Percentiles rank a stretch among this genome's conserved stretches.
These are phyloP conservation scores for Ceratopteris richardii DNA, from an alignment of 75 land plant species.

Conservation along the genomic window DNA sequence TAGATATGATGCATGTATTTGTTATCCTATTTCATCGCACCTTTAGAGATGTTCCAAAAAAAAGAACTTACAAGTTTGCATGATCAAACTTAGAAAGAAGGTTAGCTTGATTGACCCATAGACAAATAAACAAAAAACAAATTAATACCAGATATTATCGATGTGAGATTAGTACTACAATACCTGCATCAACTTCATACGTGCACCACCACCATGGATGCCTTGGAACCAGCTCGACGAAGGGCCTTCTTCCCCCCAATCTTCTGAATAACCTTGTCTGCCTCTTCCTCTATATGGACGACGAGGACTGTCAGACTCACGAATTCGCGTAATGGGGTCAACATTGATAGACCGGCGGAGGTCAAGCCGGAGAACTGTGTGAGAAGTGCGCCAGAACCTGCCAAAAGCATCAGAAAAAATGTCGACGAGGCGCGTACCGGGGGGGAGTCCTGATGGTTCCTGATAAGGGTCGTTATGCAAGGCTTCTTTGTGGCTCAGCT, in stretches of 20 bases:
- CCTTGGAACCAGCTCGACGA: slow-evolving; percentile 21
- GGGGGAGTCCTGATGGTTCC: not conserved
- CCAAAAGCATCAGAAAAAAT: not conserved
- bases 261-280: not conserved
- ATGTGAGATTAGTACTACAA: not conserved
- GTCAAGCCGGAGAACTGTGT: slow-evolving; percentile 19
- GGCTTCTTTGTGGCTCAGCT: slow-evolving; percentile 3
- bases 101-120: too few relatives aligned
- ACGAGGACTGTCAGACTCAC: slow-evolving; percentile 11
- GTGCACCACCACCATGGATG: slow-evolving; percentile 24
- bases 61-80: too few relatives aligned
- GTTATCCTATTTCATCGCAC: too few relatives aligned
- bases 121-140: too few relatives aligned
- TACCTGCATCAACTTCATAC: slow-evolving; percentile 38
- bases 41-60: too few relatives aligned
- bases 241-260: not conserved
- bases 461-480: not conserved
- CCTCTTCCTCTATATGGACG: slow-evolving; percentile 2
- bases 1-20: too few relatives aligned
- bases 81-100: too few relatives aligned
- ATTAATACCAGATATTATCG: too few relatives aligned
- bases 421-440: slow-evolving; percentile 6
- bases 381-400: slow-evolving; percentile 13
- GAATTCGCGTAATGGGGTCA: slow-evolving; percentile 9
- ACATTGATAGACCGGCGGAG: slow-evolving; percentile 11